Base-by-base conservation (phyloP, 257 asterid species). In the Solanum chaucha region DNA sequence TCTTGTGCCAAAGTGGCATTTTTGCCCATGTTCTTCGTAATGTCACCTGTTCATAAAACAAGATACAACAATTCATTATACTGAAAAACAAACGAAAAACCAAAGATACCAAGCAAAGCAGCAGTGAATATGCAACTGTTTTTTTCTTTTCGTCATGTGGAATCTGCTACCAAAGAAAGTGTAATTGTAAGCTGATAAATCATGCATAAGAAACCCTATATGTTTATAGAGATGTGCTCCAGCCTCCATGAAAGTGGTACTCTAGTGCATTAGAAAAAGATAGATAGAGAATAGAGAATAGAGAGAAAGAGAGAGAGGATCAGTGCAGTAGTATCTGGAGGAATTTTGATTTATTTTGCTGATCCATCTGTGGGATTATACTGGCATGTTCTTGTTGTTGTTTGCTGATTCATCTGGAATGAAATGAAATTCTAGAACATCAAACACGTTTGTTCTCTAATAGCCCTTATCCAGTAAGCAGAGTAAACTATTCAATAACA, bases 1-100 rank as follows among this genome's bases (percentile, higher is more conserved):
- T 93, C 93, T 94, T 95, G 90, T 97, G 99, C 99, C 99, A 95
- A 85, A 95, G 95, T 19, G 99, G 96, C 99, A 97, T 93, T 88
- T 90, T 94, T 6, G 93, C 96, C 99, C 99, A 97, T 61, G 98
- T 94, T 93, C 98, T 95, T 92, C 89, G 89, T 85, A 97, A 90
- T 7, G 98, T 97, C 88, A 95, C 93, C 99, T 91, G 83, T 17
- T 80, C 85, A 17, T 28, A 9, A 80, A 15, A 80, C 34, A 80
- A 80, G 41, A 80, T 28, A 24, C 15, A 46, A 48, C 68, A 80
- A 46, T 46, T 46, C 85, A 46, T 80, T 46, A 80, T 26, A 48
- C 85, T 28, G 68, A 48, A 48, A 80, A 80, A 28, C 28, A 80
- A 30, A 46, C 3, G 24, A 20, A 41, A 41, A 77, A 77, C 59